Base-by-base conservation (phyloP, 169 alveolate genomes). In the Plasmodium berghei region DNA sequence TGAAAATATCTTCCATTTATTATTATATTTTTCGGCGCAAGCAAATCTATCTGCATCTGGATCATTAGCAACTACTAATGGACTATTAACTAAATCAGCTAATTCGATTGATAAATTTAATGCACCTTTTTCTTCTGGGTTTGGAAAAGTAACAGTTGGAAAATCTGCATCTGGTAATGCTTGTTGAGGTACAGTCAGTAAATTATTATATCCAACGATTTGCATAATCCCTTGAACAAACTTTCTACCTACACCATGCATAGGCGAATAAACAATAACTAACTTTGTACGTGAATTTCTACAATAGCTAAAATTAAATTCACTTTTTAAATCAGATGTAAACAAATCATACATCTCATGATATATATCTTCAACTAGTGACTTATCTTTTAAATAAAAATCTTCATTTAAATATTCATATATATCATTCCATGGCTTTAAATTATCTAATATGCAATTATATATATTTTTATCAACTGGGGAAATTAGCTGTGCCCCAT, bases 1-100 rank as follows among this genome's bases (percentile, higher is more conserved):
- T 12, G 94, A 69, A 62, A 86, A 93, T 52, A 91, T 87, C 22
- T 87, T 72, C 95, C 96, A 93, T 52, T 86, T 73, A 61, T 88
- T 96, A 87, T 91, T 64, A 87, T 12, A 87, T 59, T 93, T 80
- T 75, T 96, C 98, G 26, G 97, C 96, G 24, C 94, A 75, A 5
- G 95, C 96, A 34, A 96, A 90, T 56, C 97, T 87, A 63, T 95
- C 97, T 20, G 97, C 97, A 72, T 95, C 97, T 22, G 98, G 98
- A 83, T 96, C 98, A 89, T 95, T 96, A 40, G 96, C 96, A 24
- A 96, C 88, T 24, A 95, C 92, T 48, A 94, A 52, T 6, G 80
- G 92, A 28, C 94, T 77, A 22, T 87, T 95, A 46, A 56, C 73
- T 18, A 40, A 28, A n/a, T 92, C 95, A 9, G 96, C 97, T 45